phyloP scores from a whole-genome alignment of 768 basidiomycete genomes.

The Holtermanniella nyarrowii region DNA sequence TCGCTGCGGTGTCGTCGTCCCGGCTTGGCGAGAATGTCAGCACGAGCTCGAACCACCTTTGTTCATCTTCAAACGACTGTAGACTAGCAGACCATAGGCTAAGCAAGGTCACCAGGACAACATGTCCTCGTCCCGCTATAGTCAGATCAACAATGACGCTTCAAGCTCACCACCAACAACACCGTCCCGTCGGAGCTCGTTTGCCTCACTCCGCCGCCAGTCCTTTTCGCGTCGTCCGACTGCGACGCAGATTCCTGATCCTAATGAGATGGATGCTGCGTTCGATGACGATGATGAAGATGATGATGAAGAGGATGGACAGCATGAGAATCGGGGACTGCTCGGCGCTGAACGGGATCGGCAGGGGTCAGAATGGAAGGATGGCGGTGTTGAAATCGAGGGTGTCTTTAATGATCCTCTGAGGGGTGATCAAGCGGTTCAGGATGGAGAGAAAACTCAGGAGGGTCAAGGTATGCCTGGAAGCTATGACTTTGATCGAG shows the following conservation, averaged over 20 bases:
- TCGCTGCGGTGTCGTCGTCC: no score
- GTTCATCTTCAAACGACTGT: no score
- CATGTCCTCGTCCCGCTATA: not conserved
- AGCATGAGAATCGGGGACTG: slow-evolving; percentile 10
- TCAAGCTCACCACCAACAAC: not conserved
- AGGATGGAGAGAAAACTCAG: not conserved
- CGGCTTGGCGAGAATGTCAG: no score
- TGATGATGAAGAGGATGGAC: slow-evolving; percentile 38
- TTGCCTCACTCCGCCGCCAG: not conserved
- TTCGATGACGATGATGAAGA: slow-evolving; percentile 65
- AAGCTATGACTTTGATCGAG: slow-evolving; percentile 39
- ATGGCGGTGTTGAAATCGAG: slow-evolving; percentile 18
- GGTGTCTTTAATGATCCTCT: slow-evolving; percentile 19
- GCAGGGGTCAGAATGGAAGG: slow-evolving; percentile 9
- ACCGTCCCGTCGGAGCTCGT: not conserved
- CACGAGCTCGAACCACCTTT: no score
- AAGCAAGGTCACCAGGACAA: no score
- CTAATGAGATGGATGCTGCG: slow-evolving; percentile 61
- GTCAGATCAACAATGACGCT: not conserved
- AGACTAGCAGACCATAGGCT: no score
- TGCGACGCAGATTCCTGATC: slow-evolving; percentile 22
- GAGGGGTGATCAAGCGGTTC: slow-evolving; percentile 7
- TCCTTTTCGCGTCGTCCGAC: slow-evolving; percentile 1
- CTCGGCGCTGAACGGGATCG: slow-evolving; percentile 5
- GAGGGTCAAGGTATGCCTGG: slow-evolving; percentile 26